Conservation (phyloP, 768 basidiomycete species). For the Leccinum disarticulatum region DNA sequence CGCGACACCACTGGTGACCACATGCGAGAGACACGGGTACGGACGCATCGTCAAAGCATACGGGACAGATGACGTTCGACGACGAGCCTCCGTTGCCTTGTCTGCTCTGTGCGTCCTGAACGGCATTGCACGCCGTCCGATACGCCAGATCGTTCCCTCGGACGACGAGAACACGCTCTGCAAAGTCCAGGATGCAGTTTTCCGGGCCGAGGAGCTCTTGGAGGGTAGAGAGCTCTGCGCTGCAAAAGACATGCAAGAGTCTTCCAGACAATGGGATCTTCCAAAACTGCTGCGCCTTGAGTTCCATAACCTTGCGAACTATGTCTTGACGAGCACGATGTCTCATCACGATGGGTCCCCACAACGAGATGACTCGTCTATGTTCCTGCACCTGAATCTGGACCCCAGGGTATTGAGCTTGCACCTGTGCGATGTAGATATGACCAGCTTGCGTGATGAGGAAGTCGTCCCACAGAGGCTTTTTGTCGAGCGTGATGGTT, state of each 20-base stretch:
- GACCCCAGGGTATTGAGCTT: conserved; percentile 39
- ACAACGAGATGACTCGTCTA: conserved; percentile 51
- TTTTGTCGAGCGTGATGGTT: conserved; percentile 48
- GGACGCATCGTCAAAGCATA: conserved; percentile 61
- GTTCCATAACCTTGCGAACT: conserved; percentile 43
- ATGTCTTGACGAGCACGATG: conserved; percentile 44
- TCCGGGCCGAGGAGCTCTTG: conserved; percentile 54
- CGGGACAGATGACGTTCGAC: conserved; percentile 50
- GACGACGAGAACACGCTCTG: conserved; percentile 45
- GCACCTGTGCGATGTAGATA: conserved; percentile 45
- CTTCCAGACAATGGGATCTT: conserved; percentile 47
- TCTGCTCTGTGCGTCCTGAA: conserved; percentile 38
- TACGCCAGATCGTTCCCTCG: conserved; percentile 50
- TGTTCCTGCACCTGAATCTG: conserved; percentile 41
- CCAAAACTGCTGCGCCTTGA: conserved; percentile 43
- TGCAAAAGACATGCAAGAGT: conserved; percentile 47
- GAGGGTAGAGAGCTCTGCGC: conserved; percentile 44
- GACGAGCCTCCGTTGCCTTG: conserved; percentile 28
- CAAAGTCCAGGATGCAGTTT: conserved; percentile 50
- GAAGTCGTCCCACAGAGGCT: conserved; percentile 65
- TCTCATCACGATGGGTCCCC: conserved; percentile 49
- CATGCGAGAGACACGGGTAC: conserved; percentile 57
- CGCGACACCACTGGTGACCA: conserved; percentile 66
- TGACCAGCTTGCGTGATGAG: conserved; percentile 46
- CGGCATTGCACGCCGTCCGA: conserved; percentile 39